phyloP scores from a whole-genome alignment of 2,329 filamentous ascomycete genomes.

The Berkeleyomyces basicola region DNA sequence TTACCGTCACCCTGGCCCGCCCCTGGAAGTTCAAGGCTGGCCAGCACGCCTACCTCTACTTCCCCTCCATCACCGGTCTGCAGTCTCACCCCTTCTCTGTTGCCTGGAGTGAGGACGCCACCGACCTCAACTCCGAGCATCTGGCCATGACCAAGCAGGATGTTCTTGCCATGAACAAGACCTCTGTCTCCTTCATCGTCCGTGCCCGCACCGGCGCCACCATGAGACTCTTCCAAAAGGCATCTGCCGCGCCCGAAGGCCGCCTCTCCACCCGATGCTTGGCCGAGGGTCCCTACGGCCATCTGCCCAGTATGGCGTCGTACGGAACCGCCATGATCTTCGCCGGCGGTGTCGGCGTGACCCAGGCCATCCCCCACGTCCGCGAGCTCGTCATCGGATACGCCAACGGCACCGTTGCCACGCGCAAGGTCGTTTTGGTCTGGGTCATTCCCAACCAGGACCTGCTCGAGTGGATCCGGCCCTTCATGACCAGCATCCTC shows the following conservation, averaged over 20 bases:
- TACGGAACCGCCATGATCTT: conserved; percentile 69
- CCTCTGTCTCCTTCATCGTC: conserved; percentile 53
- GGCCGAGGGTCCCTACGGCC: conserved; percentile 64
- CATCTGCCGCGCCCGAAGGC: conserved; percentile 42
- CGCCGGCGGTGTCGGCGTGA: conserved; percentile 66
- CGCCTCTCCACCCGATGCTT: conserved; percentile 46
- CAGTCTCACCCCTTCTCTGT: conserved; percentile 69
- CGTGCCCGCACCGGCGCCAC: conserved; percentile 62
- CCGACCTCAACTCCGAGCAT: conserved; percentile 33
- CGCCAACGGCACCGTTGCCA: conserved; percentile 50
- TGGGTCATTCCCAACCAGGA: conserved; percentile 69
- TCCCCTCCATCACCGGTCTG: conserved; percentile 54
- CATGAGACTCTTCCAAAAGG: conserved; percentile 49
- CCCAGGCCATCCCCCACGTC: conserved; percentile 61
- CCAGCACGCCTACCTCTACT: conserved; percentile 66
- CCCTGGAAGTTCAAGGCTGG: conserved; percentile 63
- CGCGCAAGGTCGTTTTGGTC: conserved; percentile 54
- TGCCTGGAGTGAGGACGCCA: conserved; percentile 56
- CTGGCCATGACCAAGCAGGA: conserved; percentile 44
- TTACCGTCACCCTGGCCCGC: conserved; percentile 57
- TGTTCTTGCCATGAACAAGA: conserved; percentile 42
- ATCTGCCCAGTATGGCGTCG: conserved; percentile 51
- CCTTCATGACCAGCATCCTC: conserved; percentile 69
- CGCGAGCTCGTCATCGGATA: conserved; percentile 55
- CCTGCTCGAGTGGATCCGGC: conserved; percentile 68